A percentile compares a stretch with the other conserved stretches of the same genome.
Conservation (phyloP, 2,329 filamentous ascomycete genomes). For the Neopestalotiopsis clavispora region DNA sequence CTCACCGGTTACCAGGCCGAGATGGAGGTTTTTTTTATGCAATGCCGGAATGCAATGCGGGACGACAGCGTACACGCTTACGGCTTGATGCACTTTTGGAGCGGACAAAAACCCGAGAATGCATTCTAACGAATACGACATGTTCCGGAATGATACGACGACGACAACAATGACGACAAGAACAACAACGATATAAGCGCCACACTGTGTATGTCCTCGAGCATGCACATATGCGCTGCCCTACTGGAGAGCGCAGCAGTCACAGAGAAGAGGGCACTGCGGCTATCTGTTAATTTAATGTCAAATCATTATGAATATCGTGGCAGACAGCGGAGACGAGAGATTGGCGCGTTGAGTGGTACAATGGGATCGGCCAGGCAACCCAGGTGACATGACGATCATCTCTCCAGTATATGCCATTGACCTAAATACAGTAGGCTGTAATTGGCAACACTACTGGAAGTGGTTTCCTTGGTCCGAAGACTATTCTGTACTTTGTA, state of each 20-base stretch:
- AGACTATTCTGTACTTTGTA: no score
- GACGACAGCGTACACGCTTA: slow-evolving; percentile 35
- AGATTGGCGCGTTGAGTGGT: neutral
- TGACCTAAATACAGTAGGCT: no score
- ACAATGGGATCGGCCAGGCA: neutral
- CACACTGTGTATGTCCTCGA: neutral
- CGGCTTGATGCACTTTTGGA: slow-evolving; percentile 49
- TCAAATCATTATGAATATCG: neutral
- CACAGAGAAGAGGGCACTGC: neutral
- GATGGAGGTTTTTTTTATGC: slow-evolving; percentile 33
- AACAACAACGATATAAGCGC: no score
- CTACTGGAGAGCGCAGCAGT: neutral
- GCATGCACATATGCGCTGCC: neutral
- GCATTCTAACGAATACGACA: neutral
- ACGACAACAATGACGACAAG: neutral
- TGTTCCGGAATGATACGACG: neutral
- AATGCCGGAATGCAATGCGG: slow-evolving; percentile 32
- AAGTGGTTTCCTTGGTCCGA: no score
- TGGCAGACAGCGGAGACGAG: neutral
- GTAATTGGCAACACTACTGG: no score
- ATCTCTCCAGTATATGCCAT: no score
- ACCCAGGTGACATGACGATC: neutral
- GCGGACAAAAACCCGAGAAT: slow-evolving; percentile 42
- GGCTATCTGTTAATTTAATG: neutral
- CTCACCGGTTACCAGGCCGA: slow-evolving; percentile 21